Evolutionary conservation across 345 rosid species (phyloP).

Genomic region (Bruguiera parviflora): DNA sequence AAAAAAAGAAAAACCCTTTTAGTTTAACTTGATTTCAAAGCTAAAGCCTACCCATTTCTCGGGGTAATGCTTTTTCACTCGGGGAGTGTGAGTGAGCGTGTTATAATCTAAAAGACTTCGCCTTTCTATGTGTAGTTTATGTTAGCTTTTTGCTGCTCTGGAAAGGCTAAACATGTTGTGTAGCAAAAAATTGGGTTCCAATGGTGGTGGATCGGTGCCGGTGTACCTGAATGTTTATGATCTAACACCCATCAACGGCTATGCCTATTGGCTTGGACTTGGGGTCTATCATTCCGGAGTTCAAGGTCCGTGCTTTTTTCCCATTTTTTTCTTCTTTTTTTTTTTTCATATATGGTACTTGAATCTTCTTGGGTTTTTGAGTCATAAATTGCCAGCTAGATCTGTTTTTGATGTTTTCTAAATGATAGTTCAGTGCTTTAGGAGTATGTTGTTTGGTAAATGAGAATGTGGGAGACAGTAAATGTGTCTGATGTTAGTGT

Average conservation of each 20-base stretch:
- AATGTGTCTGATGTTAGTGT: neutral
- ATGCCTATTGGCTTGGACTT: constrained; percentile 96
- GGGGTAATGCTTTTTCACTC: neutral
- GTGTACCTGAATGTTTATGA: constrained; percentile 94
- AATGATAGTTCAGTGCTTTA: neutral
- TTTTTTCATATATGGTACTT: neutral
- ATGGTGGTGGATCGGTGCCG: constrained; percentile 73
- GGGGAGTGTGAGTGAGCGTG: neutral
- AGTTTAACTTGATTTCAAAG: neutral
- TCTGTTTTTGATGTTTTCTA: neutral
- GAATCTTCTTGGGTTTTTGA: neutral
- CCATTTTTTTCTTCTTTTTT: no score
- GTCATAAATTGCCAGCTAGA: neutral
- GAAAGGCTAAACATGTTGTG: constrained; percentile 53
- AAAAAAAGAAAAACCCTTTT: neutral
- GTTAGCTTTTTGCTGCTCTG: neutral
- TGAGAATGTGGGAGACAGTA: neutral
- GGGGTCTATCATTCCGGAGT: constrained; percentile 98
- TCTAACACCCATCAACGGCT: constrained; percentile 91
- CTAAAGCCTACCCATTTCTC: neutral
- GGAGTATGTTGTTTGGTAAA: neutral
- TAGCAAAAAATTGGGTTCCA: constrained; percentile 44
- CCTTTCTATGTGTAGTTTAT: neutral
- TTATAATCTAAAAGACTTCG: neutral
- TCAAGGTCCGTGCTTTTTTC: constrained; percentile 56